Percentiles rank a stretch among this genome's conserved stretches.
Evolutionary conservation across 177 flowering plant species (phyloP).

Genomic region (Tripterygium wilfordii): DNA sequence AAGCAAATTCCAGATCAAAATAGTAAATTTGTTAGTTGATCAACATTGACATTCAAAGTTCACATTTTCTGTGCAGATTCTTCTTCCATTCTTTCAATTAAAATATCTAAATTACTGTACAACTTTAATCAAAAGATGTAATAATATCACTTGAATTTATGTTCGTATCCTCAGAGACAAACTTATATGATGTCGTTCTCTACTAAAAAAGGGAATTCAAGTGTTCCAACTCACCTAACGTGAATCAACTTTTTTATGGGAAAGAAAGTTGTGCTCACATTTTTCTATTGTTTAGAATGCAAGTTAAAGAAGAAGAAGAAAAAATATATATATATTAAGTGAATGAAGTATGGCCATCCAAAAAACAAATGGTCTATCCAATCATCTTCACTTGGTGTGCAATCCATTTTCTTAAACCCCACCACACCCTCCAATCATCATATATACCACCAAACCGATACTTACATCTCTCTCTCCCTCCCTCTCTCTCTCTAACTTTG

Average conservation of each 20-base stretch:
- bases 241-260: background rate
- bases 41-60: no score
- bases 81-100: no score
- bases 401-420: conserved; percentile 36
- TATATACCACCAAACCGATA: conserved; percentile 21
- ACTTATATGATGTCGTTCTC: no score
- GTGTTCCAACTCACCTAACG: background rate
- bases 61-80: no score
- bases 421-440: conserved; percentile 27
- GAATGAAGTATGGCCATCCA: no score
- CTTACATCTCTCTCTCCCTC: conserved; percentile 21
- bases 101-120: no score
- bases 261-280: background rate
- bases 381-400: conserved; percentile 32
- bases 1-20: no score
- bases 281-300: background rate
- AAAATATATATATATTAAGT: no score
- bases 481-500: conserved; percentile 21
- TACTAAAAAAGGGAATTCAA: conserved; percentile 7
- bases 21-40: no score
- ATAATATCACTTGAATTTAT: no score
- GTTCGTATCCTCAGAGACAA: no score
- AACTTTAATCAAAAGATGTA: no score
- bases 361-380: conserved; percentile 46
- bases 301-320: conserved; percentile 22